Base-by-base conservation (phyloP, 2,329 filamentous ascomycete genomes). In the Emmonsiellopsis sp. region DNA sequence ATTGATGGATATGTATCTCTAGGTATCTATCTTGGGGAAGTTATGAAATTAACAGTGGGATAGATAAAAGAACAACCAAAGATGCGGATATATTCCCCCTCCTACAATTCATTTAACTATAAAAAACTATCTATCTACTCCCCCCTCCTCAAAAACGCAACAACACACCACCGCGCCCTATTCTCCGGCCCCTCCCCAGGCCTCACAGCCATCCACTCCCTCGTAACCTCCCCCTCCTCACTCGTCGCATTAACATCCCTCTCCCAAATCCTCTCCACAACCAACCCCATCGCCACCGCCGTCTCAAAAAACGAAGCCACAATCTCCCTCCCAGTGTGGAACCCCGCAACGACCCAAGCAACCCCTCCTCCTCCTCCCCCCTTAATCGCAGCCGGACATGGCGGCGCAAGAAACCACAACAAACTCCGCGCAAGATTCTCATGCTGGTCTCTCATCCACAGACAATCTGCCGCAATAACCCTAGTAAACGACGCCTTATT, bases 311-410 rank as follows among this genome's bases (percentile, higher is more conserved):
- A 84, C 1, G 67, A 65, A 5, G 76, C 77, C 30, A 84, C 67
- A 58, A 78, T 79, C 9, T 72, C 70, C 10, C 80, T 70, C 0
- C 80, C 81, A 0, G 80, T 83, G 57, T 84, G 81, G 57, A 83
- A 83, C 0, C 79, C 79, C 1, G 78, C 77, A 41, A 81, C 74
- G 2, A 79, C 73, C 59, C 78, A 74, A 0, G 68, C 61, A 41
- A 59, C 45, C 9, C 56, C 55, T 31, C 57, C 41, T 15, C 73
- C 75, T 75, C 65, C 83, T 80, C 4, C 87, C 85, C 58, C 84
- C 76, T 65, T 89, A 85, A n/a, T n/a, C n/a, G n/a, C 61, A 92
- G 86, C 62, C 86, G 40, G 13, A 0, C 61, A 60, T 11, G 40
- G 31, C 5, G 63, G 59, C 4, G 75, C 72, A 15, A 83, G 71